Evolutionary conservation across 345 rosid species (phyloP).

Genomic region (Nasturtium officinale): DNA sequence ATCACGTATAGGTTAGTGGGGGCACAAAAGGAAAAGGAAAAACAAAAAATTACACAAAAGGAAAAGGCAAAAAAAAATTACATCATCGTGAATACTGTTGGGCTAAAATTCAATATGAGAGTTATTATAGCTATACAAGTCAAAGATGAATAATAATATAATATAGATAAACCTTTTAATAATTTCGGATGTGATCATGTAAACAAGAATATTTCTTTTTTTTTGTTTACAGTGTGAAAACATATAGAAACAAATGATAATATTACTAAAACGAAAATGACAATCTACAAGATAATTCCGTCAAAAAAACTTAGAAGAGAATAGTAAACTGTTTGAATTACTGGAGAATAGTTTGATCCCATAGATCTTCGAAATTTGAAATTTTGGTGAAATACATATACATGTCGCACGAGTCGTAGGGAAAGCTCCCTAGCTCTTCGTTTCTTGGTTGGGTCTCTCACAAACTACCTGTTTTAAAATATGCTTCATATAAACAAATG

Average conservation of each 20-base stretch:
- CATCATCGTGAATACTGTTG: constrained; percentile 1
- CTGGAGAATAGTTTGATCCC: constrained; percentile 35
- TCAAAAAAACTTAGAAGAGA: constrained; percentile 18
- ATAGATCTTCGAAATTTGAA: constrained; percentile 24
- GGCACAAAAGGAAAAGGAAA: too few relatives aligned
- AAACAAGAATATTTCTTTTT: too few relatives aligned
- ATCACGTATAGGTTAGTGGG: neutral
- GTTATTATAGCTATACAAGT: neutral
- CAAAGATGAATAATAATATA: neutral
- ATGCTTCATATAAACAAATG: neutral
- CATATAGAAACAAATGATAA: neutral
- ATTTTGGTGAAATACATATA: neutral
- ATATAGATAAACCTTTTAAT: too few relatives aligned
- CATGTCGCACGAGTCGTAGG: constrained; percentile 1
- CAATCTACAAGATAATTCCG: neutral
- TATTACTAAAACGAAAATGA: neutral
- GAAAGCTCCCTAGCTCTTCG: constrained; percentile 18
- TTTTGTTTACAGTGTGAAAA: neutral
- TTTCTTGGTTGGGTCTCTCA: constrained; percentile 18
- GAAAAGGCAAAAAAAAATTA: neutral
- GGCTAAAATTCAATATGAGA: constrained; percentile 1
- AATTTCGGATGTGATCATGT: constrained; percentile 2
- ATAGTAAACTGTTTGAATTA: constrained; percentile 33
- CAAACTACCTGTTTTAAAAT: neutral
- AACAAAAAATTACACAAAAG: too few relatives aligned